These are phyloP conservation scores for Babesia ovata DNA, from an alignment of 169 alveolate genomes.

Conservation along the genomic window DNA sequence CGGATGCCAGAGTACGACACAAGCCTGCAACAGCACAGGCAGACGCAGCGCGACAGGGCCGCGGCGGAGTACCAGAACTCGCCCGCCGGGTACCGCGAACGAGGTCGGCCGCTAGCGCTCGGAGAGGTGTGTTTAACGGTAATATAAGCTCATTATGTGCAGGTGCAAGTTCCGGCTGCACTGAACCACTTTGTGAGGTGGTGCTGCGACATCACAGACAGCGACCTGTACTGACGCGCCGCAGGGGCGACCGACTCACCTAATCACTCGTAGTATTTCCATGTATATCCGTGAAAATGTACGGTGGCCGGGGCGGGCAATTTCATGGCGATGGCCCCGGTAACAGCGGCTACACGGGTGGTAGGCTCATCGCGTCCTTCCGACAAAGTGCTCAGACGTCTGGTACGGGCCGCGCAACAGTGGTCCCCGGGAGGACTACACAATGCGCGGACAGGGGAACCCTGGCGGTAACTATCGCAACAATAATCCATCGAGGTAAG, in stretches of 20 bases:
- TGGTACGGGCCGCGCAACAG: slow-evolving; percentile 55
- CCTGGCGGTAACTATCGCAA: slow-evolving; percentile 39
- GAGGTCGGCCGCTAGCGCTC: not conserved
- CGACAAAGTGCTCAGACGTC: slow-evolving; percentile 20
- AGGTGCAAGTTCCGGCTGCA: slow-evolving; percentile 56
- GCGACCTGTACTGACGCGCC: slow-evolving; percentile 63
- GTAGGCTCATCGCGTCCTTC: not conserved
- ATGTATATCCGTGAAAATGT: slow-evolving; percentile 33
- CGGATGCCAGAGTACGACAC: slow-evolving; percentile 66
- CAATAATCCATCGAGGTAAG: slow-evolving; percentile 32
- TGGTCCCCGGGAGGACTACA: slow-evolving; percentile 38
- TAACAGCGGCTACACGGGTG: slow-evolving; percentile 16
- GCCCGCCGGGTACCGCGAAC: slow-evolving; percentile 2
- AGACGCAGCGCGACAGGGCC: slow-evolving; percentile 19
- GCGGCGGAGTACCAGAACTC: slow-evolving; percentile 19
- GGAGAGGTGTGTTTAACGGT: slow-evolving; percentile 34
- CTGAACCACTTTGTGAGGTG: slow-evolving; percentile 76
- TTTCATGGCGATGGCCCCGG: slow-evolving; percentile 59
- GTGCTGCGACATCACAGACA: slow-evolving; percentile 81
- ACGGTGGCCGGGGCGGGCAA: slow-evolving; percentile 63
- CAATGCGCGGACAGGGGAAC: slow-evolving; percentile 22
- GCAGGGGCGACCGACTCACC: slow-evolving; percentile 7
- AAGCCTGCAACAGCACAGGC: slow-evolving; percentile 40
- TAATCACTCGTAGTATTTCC: slow-evolving; percentile 4
- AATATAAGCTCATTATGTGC: not conserved